Evolutionary conservation across 257 asterid species (phyloP), one percentile per base, ranked within the genome.

Genomic region (Hygrophila difformis): DNA sequence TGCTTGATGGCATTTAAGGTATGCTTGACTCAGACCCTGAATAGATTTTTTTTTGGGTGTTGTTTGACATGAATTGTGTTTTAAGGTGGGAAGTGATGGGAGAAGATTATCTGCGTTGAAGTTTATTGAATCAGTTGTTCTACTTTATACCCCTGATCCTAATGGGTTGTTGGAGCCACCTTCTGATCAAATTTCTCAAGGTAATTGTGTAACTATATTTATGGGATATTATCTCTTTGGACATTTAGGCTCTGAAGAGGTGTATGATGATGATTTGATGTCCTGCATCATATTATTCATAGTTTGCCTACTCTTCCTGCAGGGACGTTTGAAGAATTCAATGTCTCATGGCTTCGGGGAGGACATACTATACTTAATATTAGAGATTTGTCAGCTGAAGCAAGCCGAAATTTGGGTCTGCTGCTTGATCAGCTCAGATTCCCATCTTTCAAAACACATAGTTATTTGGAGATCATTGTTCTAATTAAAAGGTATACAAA

Each of bases 121-220:
- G 74, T 91, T 91, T 67, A 88, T 91, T 49, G 94, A 82, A 67
- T 67, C 88, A 16, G 78, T 79, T 45, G 76, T 91, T 63, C 68
- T 91, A 38, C 96, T 86, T 62, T 91, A 82, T 63, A 82, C 98
- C 12, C 87, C 94, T 44, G 89, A 89, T 72, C 98, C 98, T 39
- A 68, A 61, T 68, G 94, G 78, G 61, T 66, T 84, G 29, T 71
- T 64, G 65, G 92, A 72, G 75, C 93, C 96, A 61, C 79, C 96
- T 6, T 51, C 86, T 63, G 93, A 76, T 73, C 61, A 67, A 46
- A 39, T 59, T 45, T 65, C 75, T 66, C 74, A 70, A 73, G 96
- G 98, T 89, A 77, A 45, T n/a, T 24, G 17, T 47, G 35, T 49
- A 29, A 39, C 47, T 29, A n/a, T 43, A 24, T 47, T 39, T 55